A percentile compares a stretch with the other conserved stretches of the same genome.
phyloP scores from a whole-genome alignment of 108 stramenopile species.

The Bacterosira constricta region DNA sequence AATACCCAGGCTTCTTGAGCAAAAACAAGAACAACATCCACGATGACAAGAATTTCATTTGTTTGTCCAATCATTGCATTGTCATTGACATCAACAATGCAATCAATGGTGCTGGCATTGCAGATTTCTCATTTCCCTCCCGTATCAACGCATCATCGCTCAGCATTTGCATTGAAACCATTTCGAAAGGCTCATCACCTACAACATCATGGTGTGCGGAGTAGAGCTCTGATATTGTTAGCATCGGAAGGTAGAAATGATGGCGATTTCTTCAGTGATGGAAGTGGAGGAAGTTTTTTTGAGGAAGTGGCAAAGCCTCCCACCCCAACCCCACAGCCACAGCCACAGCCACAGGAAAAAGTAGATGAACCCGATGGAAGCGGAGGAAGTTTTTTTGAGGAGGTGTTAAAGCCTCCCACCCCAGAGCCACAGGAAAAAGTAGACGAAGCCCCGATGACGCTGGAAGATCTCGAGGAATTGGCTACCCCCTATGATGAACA shows the following conservation, averaged over 20 bases:
- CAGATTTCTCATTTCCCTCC: no score
- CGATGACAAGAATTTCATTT: no score
- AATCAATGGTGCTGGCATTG: no score
- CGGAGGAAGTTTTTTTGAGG: slow-evolving; percentile 32
- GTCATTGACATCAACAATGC: no score
- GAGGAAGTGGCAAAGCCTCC: slow-evolving; percentile 6
- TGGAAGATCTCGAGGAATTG: slow-evolving; percentile 47
- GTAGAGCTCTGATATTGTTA: no score
- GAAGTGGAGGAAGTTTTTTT: slow-evolving; percentile 32
- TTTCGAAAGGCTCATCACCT: no score
- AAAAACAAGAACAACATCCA: no score
- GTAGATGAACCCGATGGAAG: slow-evolving; percentile 17
- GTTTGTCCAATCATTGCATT: no score
- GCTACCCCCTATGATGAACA: slow-evolving; percentile 72
- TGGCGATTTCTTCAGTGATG: neutral
- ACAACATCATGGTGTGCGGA: no score
- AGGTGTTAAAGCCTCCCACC: neutral
- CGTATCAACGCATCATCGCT: no score
- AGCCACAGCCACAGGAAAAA: neutral
- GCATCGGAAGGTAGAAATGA: neutral
- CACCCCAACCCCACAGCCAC: neutral
- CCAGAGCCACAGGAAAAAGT: slow-evolving; percentile 4
- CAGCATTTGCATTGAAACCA: no score
- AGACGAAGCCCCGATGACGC: slow-evolving; percentile 18
- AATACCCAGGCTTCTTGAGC: no score